Evolutionary conservation across 1,284 basidiomycete genomes (phyloP).

Genomic region (Ganoderma meredithae): DNA sequence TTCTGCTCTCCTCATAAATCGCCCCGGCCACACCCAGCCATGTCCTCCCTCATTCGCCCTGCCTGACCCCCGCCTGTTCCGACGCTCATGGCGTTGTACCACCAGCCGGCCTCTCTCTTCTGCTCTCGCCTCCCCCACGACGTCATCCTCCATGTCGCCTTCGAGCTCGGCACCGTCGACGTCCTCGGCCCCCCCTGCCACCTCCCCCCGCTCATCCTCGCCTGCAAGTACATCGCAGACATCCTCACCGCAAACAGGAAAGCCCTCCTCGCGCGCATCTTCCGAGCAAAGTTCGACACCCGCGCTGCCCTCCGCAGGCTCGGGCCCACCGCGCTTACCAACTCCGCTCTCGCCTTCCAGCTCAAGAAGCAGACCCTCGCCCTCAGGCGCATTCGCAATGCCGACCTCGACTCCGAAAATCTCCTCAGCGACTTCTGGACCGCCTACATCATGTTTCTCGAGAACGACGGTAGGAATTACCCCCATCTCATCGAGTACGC

Average conservation of each 20-base stretch:
- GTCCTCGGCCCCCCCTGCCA: constrained; percentile 51
- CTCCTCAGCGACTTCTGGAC: constrained; percentile 59
- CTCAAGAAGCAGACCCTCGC: constrained; percentile 52
- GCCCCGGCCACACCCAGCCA: constrained; percentile 13
- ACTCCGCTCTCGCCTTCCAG: constrained; percentile 54
- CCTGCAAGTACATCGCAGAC: constrained; percentile 52
- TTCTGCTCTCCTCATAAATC: constrained; percentile 22
- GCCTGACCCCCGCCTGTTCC: constrained; percentile 20
- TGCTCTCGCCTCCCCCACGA: constrained; percentile 63
- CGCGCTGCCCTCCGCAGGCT: constrained; percentile 64
- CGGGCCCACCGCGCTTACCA: constrained; percentile 45
- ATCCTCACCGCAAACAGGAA: constrained; percentile 50
- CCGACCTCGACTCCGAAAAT: constrained; percentile 43
- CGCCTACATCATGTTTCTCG: constrained; percentile 70
- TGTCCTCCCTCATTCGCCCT: constrained; percentile 27
- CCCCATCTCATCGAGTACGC: constrained; percentile 61
- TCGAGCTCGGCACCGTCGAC: constrained; percentile 51
- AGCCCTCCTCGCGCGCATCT: constrained; percentile 66
- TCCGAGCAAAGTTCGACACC: constrained; percentile 66
- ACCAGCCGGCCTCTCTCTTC: constrained; percentile 32
- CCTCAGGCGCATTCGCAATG: constrained; percentile 50
- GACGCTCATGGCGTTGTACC: constrained; percentile 25
- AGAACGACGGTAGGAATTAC: constrained; percentile 80
- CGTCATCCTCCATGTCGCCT: constrained; percentile 63
- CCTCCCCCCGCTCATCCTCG: constrained; percentile 57